Base-by-base conservation (phyloP, 2,329 filamentous ascomycete species). In the Alternaria hordeiaustralica region DNA sequence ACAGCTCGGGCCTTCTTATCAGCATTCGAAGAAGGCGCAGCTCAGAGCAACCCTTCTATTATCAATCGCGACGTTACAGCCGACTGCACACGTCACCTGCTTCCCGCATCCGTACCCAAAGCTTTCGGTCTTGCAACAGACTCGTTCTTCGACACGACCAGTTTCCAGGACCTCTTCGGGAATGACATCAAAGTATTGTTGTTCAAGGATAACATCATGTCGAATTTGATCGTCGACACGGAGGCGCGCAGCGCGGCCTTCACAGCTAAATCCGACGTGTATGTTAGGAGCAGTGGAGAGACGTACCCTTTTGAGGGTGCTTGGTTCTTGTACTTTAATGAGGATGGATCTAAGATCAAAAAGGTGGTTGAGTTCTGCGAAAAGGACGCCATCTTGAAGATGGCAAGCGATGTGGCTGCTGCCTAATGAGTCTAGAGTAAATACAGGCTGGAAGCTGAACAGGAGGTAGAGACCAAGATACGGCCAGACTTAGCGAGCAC, bases 361-460 rank as follows among this genome's bases (percentile, higher is more conserved):
- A 62, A 55, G 41, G 55, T 62, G 11, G 26, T 62, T 28, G 60
- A 62, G n/a, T 62, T 62, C 44, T 58, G 60, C 26, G 60, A 62
- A 4, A 62, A 62, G 13, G 60, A 62, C 21, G 25, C 26, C 2
- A 7, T 62, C 13, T 58, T 62, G 55, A 54, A 58, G 47, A 62
- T 62, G 55, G 55, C 60, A 28, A 49, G n/a, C 26, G 47, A 50
- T 21, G 47, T 50, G 18, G 47, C 26, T 18, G 47, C 26, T 30
- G 26, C 47, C 12, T 30, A 10, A 18, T 9, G 47, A 50, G 3
- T 30, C 6, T 9, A 20, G 12, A 18, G n/a, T 13, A 5, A 3
- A 13, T 6, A 20, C 4, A 36, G 2, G 12, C 10, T 30, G 6
- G 26, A 50, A 9, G 26, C 26, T 21, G 10, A 10, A 20, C 3